Evolutionary conservation across 1,139 yeast genomes (phyloP).

Genomic region (Protomyces inouyei): DNA sequence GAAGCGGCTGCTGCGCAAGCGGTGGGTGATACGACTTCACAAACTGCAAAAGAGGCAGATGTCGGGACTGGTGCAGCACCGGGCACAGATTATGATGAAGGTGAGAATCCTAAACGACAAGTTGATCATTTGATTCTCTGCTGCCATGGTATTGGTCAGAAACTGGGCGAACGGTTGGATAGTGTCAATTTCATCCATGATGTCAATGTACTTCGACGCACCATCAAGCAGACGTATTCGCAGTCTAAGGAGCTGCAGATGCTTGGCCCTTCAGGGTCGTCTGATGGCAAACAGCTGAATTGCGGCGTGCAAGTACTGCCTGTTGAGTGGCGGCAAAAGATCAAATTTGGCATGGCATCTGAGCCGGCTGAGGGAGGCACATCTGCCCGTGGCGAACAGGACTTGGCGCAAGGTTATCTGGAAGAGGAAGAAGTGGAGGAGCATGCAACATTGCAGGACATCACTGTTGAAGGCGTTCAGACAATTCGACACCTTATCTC

Average conservation of each 20-base stretch:
- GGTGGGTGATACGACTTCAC: constrained; percentile 12
- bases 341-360: constrained; percentile 31
- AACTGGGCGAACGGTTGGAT: constrained; percentile 70
- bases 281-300: constrained; percentile 38
- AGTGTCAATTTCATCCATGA: constrained; percentile 84
- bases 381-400: constrained; percentile 30
- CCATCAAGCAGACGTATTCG: constrained; percentile 34
- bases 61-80: constrained; percentile 27
- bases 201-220: constrained; percentile 60
- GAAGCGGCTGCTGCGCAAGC: constrained; percentile 1
- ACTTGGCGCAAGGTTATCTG: constrained; percentile 18
- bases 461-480: constrained; percentile 72
- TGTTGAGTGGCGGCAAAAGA: constrained; percentile 36
- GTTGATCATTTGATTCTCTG: constrained; percentile 78
- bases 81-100: constrained; percentile 24
- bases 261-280: constrained; percentile 37
- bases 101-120: constrained; percentile 41
- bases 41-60: constrained; percentile 27
- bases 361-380: constrained; percentile 21
- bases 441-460: constrained; percentile 62
- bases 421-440: constrained; percentile 35
- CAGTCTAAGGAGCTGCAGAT: constrained; percentile 36
- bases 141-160: constrained; percentile 92
- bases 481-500: constrained; percentile 73
- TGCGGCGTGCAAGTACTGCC: constrained; percentile 34